Evolutionary conservation across 2,329 filamentous ascomycete species (phyloP).

Genomic region (Colletotrichum echinochloae): DNA sequence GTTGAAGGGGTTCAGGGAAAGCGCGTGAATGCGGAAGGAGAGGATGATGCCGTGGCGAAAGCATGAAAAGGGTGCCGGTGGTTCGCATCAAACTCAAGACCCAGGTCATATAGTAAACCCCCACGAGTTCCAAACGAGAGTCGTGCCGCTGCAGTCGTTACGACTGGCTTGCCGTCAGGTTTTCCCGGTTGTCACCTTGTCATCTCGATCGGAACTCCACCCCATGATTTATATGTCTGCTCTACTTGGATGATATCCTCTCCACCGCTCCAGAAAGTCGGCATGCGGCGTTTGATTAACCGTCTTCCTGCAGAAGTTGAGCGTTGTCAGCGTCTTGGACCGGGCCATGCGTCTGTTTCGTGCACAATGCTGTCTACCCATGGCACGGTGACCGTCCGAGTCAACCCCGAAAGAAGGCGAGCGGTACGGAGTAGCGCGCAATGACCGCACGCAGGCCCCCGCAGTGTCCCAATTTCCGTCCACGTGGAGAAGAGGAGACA

Average conservation of each 20-base stretch:
- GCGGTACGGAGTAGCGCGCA: slow-evolving; percentile 15
- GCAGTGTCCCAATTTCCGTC: slow-evolving; percentile 21
- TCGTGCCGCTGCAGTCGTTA: slow-evolving; percentile 16
- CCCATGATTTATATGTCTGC: not conserved
- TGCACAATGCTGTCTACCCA: not conserved
- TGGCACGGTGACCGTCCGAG: not conserved
- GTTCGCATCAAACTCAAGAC: slow-evolving; percentile 11
- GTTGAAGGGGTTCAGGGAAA: slow-evolving; percentile 80
- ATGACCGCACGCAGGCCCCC: slow-evolving; percentile 19
- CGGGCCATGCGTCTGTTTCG: not conserved
- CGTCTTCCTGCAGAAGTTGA: not conserved
- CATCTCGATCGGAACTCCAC: slow-evolving; percentile 8
- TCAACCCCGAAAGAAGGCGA: not conserved
- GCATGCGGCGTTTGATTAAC: not conserved
- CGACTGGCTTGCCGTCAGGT: slow-evolving; percentile 8
- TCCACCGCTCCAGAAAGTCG: not conserved
- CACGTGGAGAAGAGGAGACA: slow-evolving; percentile 16
- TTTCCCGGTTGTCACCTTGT: slow-evolving; percentile 16
- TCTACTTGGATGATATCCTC: not conserved
- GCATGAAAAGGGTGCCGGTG: slow-evolving; percentile 17
- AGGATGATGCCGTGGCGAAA: slow-evolving; percentile 62
- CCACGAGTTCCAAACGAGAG: slow-evolving; percentile 13
- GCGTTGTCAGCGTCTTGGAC: not conserved
- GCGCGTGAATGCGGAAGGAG: slow-evolving; percentile 77
- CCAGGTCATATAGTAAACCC: slow-evolving; percentile 18